Conservation (phyloP, 345 rosid genomes). For the Passiflora organensis region DNA sequence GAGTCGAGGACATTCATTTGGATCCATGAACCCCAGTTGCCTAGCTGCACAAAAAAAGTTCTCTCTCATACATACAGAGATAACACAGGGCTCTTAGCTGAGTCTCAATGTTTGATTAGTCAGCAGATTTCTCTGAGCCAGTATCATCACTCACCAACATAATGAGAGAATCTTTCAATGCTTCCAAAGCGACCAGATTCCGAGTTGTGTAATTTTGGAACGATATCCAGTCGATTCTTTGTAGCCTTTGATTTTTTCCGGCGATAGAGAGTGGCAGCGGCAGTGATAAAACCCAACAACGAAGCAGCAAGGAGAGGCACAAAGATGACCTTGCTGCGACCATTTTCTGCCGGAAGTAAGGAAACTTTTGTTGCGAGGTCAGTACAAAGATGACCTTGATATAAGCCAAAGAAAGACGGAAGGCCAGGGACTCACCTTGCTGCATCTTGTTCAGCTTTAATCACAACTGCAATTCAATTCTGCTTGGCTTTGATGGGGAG, state of each 20-base stretch:
- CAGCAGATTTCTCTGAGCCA: too few relatives aligned
- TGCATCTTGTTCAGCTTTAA: too few relatives aligned
- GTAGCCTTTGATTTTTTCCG: constrained; percentile 14
- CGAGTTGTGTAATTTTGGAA: constrained; percentile 40
- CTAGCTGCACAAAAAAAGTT: constrained; percentile 48
- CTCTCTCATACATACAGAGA: neutral
- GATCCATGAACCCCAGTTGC: constrained; percentile 79
- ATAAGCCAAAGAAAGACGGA: neutral
- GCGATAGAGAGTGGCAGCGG: constrained; percentile 15
- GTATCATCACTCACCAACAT: constrained; percentile 51
- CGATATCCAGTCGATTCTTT: constrained; percentile 14
- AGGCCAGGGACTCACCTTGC: too few relatives aligned
- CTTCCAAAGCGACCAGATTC: constrained; percentile 51
- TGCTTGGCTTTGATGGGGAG: too few relatives aligned
- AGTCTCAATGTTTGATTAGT: too few relatives aligned
- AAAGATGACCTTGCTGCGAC: constrained; percentile 19
- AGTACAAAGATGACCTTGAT: neutral
- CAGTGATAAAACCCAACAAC: constrained; percentile 21
- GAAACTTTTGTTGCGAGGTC: neutral
- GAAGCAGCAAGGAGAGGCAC: constrained; percentile 27
- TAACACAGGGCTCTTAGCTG: too few relatives aligned
- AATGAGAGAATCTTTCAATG: constrained; percentile 80
- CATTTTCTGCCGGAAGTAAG: neutral
- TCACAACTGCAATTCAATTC: too few relatives aligned
- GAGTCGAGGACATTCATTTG: constrained; percentile 67